These are phyloP conservation scores for Didymella arachidicola DNA, from an alignment of 2,329 filamentous ascomycete species.

Conservation along the genomic window DNA sequence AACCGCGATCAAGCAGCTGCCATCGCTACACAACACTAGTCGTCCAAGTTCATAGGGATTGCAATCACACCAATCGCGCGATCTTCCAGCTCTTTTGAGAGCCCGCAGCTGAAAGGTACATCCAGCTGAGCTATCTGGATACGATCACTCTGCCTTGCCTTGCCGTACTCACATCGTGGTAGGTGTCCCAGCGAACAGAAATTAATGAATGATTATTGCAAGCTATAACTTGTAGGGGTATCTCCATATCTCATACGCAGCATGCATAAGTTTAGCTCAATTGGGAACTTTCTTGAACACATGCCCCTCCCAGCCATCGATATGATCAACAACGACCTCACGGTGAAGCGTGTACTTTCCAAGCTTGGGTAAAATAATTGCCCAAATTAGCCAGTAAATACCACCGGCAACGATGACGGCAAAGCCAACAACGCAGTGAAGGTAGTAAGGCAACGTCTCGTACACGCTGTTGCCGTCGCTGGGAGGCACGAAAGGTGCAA, in stretches of 20 bases:
- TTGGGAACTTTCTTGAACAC: conserved; percentile 44
- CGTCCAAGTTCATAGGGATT: neutral
- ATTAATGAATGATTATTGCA: neutral
- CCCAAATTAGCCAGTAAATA: conserved; percentile 62
- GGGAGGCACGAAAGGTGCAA: conserved; percentile 62
- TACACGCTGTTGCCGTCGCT: conserved; percentile 59
- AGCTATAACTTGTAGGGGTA: conserved; percentile 3
- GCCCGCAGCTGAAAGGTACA: neutral
- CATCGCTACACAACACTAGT: neutral
- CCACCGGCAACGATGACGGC: conserved; percentile 60
- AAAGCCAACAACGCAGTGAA: conserved; percentile 62
- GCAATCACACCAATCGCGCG: neutral
- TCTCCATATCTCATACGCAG: neutral
- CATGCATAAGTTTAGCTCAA: conserved; percentile 1
- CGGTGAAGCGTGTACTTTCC: conserved; percentile 50
- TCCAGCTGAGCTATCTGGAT: neutral
- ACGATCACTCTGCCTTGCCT: neutral
- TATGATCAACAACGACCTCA: conserved; percentile 42
- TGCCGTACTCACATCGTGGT: neutral
- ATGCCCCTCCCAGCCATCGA: conserved; percentile 53
- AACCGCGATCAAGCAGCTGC: neutral
- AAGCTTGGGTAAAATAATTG: conserved; percentile 57
- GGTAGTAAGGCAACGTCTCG: conserved; percentile 60
- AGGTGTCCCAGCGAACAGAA: neutral
- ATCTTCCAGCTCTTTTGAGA: neutral